Conservation (phyloP, 2,329 filamentous ascomycete genomes). For the Neurospora sp. region DNA sequence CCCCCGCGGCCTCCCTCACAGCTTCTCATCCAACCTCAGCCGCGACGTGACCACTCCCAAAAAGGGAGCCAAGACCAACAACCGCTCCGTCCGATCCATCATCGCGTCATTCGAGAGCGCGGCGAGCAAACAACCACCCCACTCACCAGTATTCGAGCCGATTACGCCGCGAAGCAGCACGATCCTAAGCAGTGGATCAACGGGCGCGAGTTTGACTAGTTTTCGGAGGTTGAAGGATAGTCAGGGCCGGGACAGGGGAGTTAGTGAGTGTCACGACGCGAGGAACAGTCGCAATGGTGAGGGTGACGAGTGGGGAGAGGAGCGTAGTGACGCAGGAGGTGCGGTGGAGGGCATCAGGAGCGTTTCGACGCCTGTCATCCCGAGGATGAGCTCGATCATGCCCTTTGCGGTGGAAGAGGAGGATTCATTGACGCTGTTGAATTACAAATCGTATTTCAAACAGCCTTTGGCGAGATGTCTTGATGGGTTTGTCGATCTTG, state of each 20-base stretch:
- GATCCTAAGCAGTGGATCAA: not conserved
- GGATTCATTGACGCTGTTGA: slow-evolving; percentile 24
- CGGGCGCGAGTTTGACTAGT: not conserved
- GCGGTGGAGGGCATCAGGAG: not conserved
- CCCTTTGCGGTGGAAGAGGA: slow-evolving; percentile 13
- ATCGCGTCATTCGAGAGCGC: not conserved
- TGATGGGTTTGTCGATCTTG: slow-evolving; percentile 11
- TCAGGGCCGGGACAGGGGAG: not conserved
- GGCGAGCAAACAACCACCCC: not conserved
- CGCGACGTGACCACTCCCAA: not conserved
- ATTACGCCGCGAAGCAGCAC: not conserved
- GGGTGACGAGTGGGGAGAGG: too few species aligned
- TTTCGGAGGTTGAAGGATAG: not conserved
- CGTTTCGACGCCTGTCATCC: not conserved
- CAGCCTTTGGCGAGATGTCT: slow-evolving; percentile 23
- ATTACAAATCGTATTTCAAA: slow-evolving; percentile 25
- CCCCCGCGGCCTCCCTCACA: slow-evolving; percentile 17
- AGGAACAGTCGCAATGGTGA: not conserved
- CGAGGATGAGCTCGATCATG: not conserved
- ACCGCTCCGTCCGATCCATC: not conserved
- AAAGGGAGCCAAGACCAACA: not conserved
- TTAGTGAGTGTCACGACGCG: not conserved
- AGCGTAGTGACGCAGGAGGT: not conserved
- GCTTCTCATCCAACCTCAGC: slow-evolving; percentile 22
- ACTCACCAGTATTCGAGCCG: not conserved